phyloP scores from a whole-genome alignment of 208 protist species.

The Leishmania amazonensis region DNA sequence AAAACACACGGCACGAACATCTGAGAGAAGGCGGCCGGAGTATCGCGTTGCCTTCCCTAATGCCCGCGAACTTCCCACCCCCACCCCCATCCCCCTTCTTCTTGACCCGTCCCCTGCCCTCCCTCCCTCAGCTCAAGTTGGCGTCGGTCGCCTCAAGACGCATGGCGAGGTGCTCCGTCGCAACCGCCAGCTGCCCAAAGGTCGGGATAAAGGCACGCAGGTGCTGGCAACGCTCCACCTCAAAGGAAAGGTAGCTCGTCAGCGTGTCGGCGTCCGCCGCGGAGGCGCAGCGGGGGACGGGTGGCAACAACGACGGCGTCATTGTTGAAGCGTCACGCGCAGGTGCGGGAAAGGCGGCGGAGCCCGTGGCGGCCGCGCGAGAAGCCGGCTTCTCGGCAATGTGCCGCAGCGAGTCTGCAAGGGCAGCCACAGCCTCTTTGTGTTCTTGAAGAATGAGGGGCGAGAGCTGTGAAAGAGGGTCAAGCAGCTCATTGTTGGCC shows the following conservation, averaged over 20 bases:
- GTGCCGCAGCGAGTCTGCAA: slow-evolving; percentile 34
- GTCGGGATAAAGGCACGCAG: slow-evolving; percentile 76
- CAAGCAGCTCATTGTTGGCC: neutral
- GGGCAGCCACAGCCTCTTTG: slow-evolving; percentile 28
- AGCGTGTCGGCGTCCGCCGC: slow-evolving; percentile 53
- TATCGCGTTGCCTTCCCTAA: neutral
- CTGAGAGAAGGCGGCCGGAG: neutral
- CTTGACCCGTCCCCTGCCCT: neutral
- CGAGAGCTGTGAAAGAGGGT: slow-evolving; percentile 20
- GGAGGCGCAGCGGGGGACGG: slow-evolving; percentile 43
- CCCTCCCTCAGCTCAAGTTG: neutral
- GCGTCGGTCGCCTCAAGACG: slow-evolving; percentile 25
- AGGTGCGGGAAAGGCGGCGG: neutral
- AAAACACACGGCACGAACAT: neutral
- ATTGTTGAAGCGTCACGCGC: neutral
- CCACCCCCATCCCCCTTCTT: neutral
- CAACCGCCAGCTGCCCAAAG: slow-evolving; percentile 79
- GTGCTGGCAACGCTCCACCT: slow-evolving; percentile 55
- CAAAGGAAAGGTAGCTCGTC: slow-evolving; percentile 58
- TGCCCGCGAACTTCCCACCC: neutral
- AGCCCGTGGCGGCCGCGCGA: neutral
- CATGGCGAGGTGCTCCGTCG: slow-evolving; percentile 65
- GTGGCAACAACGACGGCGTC: slow-evolving; percentile 8
- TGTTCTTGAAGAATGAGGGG: slow-evolving; percentile 30
- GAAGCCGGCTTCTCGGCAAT: slow-evolving; percentile 23